Percentiles rank a stretch among this genome's conserved stretches.
Evolutionary conservation across 1,284 basidiomycete genomes (phyloP).

Genomic region (Cutaneotrichosporon sp.): DNA sequence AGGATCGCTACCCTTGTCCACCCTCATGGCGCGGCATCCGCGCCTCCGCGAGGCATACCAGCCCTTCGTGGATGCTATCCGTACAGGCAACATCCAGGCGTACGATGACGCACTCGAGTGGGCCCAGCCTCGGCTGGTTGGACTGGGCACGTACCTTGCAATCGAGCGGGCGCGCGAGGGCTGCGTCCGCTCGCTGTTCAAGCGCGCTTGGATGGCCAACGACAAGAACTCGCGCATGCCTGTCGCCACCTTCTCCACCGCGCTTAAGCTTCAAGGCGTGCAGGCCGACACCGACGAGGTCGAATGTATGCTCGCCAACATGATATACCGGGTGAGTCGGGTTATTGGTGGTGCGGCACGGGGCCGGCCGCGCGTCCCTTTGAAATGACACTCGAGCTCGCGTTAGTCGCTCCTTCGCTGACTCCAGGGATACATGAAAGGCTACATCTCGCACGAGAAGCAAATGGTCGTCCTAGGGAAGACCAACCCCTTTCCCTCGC

Average conservation of each 20-base stretch:
- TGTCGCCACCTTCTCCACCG: conserved; percentile 70
- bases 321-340: conserved; percentile 71
- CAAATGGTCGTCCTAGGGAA: conserved; percentile 86
- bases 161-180: conserved; percentile 85
- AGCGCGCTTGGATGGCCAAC: conserved; percentile 78
- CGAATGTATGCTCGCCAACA: conserved; percentile 89
- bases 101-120: conserved; percentile 75
- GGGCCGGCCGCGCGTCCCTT: no score
- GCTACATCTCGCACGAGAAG: conserved; percentile 94
- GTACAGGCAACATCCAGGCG: conserved; percentile 69
- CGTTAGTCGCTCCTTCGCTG: not conserved
- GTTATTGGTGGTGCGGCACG: not conserved
- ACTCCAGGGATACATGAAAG: conserved; percentile 72
- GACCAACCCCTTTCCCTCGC: conserved; percentile 73
- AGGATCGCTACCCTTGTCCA: conserved; percentile 73
- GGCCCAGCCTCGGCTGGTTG: conserved; percentile 68
- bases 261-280: conserved; percentile 64
- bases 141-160: conserved; percentile 78
- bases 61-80: conserved; percentile 77
- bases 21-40: conserved; percentile 69
- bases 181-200: conserved; percentile 79
- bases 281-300: conserved; percentile 68
- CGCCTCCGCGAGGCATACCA: conserved; percentile 69
- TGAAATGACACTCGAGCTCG: no score
- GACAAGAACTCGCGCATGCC: conserved; percentile 73